phyloP scores from a whole-genome alignment of 345 rosid species.

The Boechera divaricarpa region DNA sequence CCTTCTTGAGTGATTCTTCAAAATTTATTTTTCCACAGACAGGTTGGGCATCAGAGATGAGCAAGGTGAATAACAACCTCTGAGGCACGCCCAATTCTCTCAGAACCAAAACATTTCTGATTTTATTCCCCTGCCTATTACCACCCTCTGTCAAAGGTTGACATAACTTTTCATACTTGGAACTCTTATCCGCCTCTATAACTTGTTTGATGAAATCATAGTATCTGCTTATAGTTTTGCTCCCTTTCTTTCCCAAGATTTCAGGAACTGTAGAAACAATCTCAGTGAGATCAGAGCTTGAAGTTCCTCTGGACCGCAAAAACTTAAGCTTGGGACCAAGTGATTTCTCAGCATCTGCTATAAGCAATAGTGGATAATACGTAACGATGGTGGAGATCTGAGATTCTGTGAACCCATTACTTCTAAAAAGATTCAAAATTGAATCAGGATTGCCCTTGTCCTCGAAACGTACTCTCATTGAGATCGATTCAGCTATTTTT shows the following conservation, averaged over 20 bases:
- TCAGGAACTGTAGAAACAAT: conserved; percentile 17
- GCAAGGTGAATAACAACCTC: not conserved
- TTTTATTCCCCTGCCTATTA: not conserved
- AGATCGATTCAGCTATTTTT: conserved; percentile 21
- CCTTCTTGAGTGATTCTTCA: conserved; percentile 9
- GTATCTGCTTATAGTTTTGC: not conserved
- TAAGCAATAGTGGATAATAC: conserved; percentile 19
- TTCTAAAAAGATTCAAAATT: conserved; percentile 27
- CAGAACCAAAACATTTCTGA: conserved; percentile 26
- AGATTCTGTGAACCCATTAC: conserved; percentile 35
- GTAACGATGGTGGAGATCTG: conserved; percentile 36
- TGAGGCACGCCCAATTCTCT: conserved; percentile 41
- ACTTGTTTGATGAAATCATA: conserved; percentile 25
- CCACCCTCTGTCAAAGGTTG: not conserved
- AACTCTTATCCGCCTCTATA: not conserved
- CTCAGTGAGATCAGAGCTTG: not conserved
- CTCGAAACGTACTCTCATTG: not conserved
- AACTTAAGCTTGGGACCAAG: conserved; percentile 42
- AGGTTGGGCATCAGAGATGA: not conserved
- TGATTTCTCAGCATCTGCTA: conserved; percentile 9
- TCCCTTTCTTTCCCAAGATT: conserved; percentile 16
- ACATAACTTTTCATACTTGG: not conserved
- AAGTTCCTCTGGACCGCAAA: conserved; percentile 25
- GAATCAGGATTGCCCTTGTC: conserved; percentile 8
- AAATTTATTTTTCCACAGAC: conserved; percentile 12